Evolutionary conservation across 176 grass and related monocot species (phyloP).

Genomic region (Carex littledalei): DNA sequence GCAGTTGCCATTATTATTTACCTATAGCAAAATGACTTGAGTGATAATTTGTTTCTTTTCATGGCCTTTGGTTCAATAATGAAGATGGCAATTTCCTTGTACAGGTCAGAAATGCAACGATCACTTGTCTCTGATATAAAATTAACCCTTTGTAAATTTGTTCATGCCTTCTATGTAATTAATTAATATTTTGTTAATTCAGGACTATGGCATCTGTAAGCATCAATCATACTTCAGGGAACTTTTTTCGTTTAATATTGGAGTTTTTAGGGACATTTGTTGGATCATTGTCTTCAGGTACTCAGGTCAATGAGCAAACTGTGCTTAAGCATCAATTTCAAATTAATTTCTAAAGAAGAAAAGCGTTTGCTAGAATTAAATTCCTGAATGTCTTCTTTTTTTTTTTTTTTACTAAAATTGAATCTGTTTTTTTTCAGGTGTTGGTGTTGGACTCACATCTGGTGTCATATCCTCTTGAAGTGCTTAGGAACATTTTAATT

Average conservation of each 20-base stretch:
- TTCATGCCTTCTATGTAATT: background rate
- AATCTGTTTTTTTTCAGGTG: constrained; percentile 29
- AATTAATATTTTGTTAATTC: constrained; percentile 8
- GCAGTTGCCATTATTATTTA: constrained; percentile 21
- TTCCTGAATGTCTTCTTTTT: background rate
- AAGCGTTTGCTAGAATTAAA: background rate
- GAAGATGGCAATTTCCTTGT: constrained; percentile 93
- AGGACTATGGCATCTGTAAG: constrained; percentile 51
- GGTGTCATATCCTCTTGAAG: constrained; percentile 42
- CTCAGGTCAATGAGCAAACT: constrained; percentile 13
- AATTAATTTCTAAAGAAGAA: background rate
- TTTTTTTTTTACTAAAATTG: background rate
- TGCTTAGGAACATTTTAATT: constrained; percentile 1
- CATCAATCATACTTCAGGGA: constrained; percentile 31
- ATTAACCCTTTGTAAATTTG: background rate
- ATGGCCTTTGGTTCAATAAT: constrained; percentile 28
- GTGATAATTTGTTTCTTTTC: constrained; percentile 12
- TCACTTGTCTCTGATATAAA: background rate
- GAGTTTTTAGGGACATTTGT: constrained; percentile 53
- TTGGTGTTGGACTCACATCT: constrained; percentile 47
- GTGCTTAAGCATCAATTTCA: background rate
- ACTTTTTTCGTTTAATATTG: constrained; percentile 34
- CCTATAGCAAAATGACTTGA: background rate
- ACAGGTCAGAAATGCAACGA: constrained; percentile 45
- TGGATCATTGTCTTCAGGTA: constrained; percentile 49